Conservation (phyloP, 2,329 filamentous ascomycete genomes). For the Ceratocystiopsis minuta region DNA sequence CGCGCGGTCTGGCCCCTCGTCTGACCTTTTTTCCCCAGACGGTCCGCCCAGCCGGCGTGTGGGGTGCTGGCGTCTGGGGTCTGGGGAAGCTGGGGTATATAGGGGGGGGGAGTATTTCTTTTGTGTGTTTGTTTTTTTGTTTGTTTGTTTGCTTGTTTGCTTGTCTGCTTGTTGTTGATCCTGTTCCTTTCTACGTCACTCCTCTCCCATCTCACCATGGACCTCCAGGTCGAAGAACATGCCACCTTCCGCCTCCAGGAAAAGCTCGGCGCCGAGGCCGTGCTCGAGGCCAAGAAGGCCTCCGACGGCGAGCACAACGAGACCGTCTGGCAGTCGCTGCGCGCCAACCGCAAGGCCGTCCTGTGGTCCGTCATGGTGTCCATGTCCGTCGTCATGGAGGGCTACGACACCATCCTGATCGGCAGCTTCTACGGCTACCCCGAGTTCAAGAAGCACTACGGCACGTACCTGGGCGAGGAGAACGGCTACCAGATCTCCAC, state of each 20-base stretch:
- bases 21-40: too few species aligned
- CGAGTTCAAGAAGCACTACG: conserved; percentile 11
- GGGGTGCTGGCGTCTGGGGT: too few species aligned
- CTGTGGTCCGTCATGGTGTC: background rate
- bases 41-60: too few species aligned
- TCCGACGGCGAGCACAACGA: conserved; percentile 1
- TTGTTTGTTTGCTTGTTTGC: too few species aligned
- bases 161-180: too few species aligned
- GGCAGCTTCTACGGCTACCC: conserved; percentile 9
- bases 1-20: too few species aligned
- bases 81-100: too few species aligned
- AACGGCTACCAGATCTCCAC: conserved; percentile 24
- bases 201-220: background rate
- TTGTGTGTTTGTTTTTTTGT: too few species aligned
- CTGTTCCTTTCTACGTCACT: background rate
- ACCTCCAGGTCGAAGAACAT: background rate
- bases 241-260: background rate
- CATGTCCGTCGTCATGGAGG: conserved; percentile 19
- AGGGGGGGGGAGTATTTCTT: too few species aligned
- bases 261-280: background rate
- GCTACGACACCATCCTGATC: conserved; percentile 10
- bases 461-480: conserved; percentile 12
- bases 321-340: background rate
- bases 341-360: background rate
- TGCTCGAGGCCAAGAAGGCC: conserved; percentile 1